Evolutionary conservation across 2,329 filamentous ascomycete species (phyloP), one percentile per base, ranked within the genome.

Genomic region (Venturia asperata): DNA sequence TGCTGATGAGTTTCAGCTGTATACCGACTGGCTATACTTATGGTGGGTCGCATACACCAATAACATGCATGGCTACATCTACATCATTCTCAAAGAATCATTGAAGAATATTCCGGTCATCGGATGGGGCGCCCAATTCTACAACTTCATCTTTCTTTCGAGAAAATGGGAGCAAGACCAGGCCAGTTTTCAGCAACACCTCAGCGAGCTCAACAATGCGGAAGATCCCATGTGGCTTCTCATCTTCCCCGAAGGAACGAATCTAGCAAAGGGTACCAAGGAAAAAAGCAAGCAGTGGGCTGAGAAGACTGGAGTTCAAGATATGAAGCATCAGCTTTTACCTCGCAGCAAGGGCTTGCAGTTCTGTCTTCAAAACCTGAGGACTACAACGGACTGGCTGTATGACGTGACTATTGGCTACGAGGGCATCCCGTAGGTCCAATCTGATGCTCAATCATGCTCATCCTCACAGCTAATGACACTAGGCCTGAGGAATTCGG

Each of bases 361-460:
- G 69, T 95, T 92, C 72, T 92, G 89, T 70, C 77, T 96, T 55
- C 87, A 87, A 67, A 87, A 95, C 74, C 79, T 96, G 17, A 85
- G 85, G 70, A 84, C 83, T 10, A 87, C 87, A 0, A 85, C 92
- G 0, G 89, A 94, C 13, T 95, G 90, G 77, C 80, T 96, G 0
- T 96, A 96, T 71, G 91, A 96, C 76, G 97, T 92, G 76, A 97
- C 94, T 0, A 88, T 99, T 65, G 92, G 91, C 5, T 99, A 99
- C 73, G 93, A 97, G 76, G 93, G 94, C 17, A 85, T 96, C 55
- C 90, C 90, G 86, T 92, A 83, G 81, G 89, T 87, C 15, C 13
- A 30, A n/a, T 47, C 34, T 9, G 4, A 30, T 24, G 3, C 19
- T n/a, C 24, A 13, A 10, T 3, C 17, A 15, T 11, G n/a, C n/a